Conservation (phyloP, 306 rosid species). For the Prunus kanzakura region DNA sequence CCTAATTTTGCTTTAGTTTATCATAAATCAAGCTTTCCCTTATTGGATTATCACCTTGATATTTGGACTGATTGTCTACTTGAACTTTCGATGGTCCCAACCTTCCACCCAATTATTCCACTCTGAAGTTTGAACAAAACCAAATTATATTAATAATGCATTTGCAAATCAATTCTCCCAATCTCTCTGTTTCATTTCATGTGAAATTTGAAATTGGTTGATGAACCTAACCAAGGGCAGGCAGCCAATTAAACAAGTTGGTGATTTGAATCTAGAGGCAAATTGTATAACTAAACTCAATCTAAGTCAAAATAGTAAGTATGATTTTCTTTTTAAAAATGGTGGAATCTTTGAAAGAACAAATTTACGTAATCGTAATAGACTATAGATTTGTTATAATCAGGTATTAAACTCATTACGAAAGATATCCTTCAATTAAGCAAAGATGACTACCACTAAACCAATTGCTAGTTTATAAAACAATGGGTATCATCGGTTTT, state of each 20-base stretch:
- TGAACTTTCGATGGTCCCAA: not conserved
- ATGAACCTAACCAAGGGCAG: not conserved
- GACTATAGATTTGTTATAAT: no score
- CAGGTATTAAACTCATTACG: accelerated
- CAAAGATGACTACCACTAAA: no score
- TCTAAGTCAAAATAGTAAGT: not conserved
- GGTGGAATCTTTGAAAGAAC: no score
- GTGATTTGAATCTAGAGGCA: no score
- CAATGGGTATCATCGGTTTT: no score
- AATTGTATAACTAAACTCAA: no score
- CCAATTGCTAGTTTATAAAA: no score
- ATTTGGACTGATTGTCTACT: not conserved
- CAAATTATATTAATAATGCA: not conserved
- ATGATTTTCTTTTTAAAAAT: not conserved
- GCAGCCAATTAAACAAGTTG: no score
- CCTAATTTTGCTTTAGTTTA: not conserved
- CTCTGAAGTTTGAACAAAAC: not conserved
- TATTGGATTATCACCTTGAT: not conserved
- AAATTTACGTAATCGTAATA: no score
- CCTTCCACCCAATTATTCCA: not conserved
- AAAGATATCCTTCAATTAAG: no score
- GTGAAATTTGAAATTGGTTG: not conserved
- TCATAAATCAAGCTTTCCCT: not conserved
- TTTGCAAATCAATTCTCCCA: not conserved
- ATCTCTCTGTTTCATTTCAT: not conserved